These are phyloP conservation scores for Pleurostoma richardsiae DNA, from an alignment of 2,329 filamentous ascomycete genomes.

Conservation along the genomic window DNA sequence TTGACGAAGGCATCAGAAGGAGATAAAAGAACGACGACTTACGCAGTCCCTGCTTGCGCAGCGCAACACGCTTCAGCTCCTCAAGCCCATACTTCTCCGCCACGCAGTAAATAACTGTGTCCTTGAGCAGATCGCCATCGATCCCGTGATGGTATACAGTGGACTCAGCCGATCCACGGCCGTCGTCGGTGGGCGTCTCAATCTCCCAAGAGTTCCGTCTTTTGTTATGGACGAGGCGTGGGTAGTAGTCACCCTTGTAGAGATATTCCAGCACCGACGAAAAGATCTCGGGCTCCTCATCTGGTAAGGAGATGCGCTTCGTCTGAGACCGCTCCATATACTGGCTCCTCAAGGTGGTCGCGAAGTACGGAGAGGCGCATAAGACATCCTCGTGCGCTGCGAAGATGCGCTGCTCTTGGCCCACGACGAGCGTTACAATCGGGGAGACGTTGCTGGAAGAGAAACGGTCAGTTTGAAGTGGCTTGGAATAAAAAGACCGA, in stretches of 20 bases:
- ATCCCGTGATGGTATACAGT: constrained; percentile 64
- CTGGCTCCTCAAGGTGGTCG: constrained; percentile 55
- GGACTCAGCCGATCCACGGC: constrained; percentile 47
- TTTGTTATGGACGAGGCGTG: constrained; percentile 77
- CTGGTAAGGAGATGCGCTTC: constrained; percentile 74
- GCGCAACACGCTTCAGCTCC: constrained; percentile 76
- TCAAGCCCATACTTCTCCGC: constrained; percentile 80
- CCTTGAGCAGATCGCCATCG: constrained; percentile 70
- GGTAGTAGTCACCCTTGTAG: constrained; percentile 92
- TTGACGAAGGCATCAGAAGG: constrained; percentile 2
- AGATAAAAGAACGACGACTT: constrained; percentile 18
- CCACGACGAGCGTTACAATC: constrained; percentile 76
- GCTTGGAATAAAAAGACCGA: neutral
- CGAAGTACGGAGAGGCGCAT: constrained; percentile 73
- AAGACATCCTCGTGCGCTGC: constrained; percentile 88
- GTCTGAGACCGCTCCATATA: constrained; percentile 52
- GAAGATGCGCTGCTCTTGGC: constrained; percentile 80
- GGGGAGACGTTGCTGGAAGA: constrained; percentile 47
- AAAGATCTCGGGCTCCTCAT: constrained; percentile 87
- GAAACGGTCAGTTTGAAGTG: constrained; percentile 3
- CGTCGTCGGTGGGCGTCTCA: constrained; percentile 52
- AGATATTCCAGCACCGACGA: constrained; percentile 86
- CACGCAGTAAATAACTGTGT: constrained; percentile 87
- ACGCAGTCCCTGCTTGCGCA: constrained; percentile 86
- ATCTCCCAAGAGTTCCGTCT: constrained; percentile 75